Conservation (phyloP, 2,329 filamentous ascomycete species). For the Pseudogymnoascus sp. region DNA sequence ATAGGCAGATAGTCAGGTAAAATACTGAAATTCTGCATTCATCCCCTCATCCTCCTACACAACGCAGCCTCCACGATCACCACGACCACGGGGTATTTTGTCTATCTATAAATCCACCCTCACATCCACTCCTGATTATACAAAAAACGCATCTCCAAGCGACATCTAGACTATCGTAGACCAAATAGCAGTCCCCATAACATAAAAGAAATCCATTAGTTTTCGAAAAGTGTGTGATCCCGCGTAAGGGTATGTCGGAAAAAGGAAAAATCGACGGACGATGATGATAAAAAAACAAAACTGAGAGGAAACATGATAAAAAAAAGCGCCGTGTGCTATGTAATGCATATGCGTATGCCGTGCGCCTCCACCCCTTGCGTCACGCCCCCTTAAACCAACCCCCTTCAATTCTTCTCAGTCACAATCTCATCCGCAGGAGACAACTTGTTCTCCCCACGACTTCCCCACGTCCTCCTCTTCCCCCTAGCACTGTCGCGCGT, state of each 20-base stretch:
- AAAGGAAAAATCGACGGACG: neutral
- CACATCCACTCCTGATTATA: constrained; percentile 3
- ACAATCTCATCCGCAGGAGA: neutral
- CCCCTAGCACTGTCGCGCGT: neutral
- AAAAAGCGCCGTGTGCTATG: constrained; percentile 5
- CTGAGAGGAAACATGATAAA: neutral
- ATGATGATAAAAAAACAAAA: no score
- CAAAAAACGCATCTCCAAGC: neutral
- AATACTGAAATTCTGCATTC: neutral
- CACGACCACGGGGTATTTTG: constrained; percentile 5
- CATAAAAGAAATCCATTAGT: neutral
- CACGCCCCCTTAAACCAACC: neutral
- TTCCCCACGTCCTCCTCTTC: neutral
- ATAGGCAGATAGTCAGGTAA: neutral
- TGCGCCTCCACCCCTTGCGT: neutral
- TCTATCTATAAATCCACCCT: neutral
- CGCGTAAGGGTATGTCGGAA: neutral
- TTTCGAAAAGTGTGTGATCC: neutral
- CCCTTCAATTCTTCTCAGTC: neutral
- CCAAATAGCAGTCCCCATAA: neutral
- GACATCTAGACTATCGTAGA: neutral
- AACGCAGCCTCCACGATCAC: neutral
- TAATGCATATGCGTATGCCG: neutral
- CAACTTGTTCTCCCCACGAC: neutral
- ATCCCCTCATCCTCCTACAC: neutral